These are phyloP conservation scores for Sambucus nigra DNA, from an alignment of 129 eudicot genomes.

Conservation along the genomic window DNA sequence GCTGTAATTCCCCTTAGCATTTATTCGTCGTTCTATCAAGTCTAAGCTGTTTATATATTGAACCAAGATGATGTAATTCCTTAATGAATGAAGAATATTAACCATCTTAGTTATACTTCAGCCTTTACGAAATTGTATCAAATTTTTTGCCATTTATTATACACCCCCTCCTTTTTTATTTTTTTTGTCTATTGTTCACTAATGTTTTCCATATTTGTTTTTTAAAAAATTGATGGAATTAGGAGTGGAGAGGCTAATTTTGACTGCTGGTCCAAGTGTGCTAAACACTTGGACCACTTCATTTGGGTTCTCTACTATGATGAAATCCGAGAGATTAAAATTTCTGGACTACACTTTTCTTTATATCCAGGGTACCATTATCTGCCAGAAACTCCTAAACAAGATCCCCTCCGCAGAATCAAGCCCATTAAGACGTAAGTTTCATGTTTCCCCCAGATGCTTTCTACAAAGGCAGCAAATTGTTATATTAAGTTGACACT, in stretches of 20 bases:
- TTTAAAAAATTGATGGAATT: slow-evolving; percentile 48
- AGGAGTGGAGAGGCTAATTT: slow-evolving; percentile 76
- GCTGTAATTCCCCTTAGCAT: too few species aligned
- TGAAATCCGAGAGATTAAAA: slow-evolving; percentile 40
- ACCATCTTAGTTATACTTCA: too few species aligned
- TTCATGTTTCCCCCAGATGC: not conserved
- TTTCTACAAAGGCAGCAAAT: not conserved
- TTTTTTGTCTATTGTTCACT: too few species aligned
- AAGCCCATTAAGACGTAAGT: slow-evolving; percentile 26
- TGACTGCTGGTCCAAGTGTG: slow-evolving; percentile 69
- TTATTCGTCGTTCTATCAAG: too few species aligned
- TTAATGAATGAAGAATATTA: too few species aligned
- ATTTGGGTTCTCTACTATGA: slow-evolving; percentile 69
- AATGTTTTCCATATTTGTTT: not conserved
- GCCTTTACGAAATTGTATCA: too few species aligned
- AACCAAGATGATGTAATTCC: too few species aligned
- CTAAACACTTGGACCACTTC: slow-evolving; percentile 69
- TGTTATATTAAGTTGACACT: too few species aligned
- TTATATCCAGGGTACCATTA: slow-evolving; percentile 67
- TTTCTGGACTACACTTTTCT: slow-evolving; percentile 51
- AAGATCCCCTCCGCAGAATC: slow-evolving; percentile 18
- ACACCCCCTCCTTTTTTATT: too few species aligned
- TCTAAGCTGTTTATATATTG: too few species aligned
- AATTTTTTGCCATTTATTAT: too few species aligned
- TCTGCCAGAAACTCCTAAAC: slow-evolving; percentile 71